phyloP scores from a whole-genome alignment of 805 yeast species.

The Priceomyces castillae region DNA sequence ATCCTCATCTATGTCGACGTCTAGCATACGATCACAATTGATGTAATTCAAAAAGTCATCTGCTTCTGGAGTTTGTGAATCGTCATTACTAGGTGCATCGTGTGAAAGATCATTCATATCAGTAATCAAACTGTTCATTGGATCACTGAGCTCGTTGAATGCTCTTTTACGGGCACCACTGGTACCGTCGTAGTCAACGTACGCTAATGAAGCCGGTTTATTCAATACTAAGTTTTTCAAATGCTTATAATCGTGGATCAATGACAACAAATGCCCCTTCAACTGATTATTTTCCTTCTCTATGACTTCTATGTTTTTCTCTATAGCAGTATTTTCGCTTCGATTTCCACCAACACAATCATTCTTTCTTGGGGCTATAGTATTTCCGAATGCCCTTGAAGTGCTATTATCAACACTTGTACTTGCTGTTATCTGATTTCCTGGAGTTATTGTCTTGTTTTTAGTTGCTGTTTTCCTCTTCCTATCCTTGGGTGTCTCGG shows the following conservation, averaged over 20 bases:
- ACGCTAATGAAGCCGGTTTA: constrained; percentile 7
- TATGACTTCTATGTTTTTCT: constrained; percentile 13
- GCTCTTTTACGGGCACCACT: constrained; percentile 16
- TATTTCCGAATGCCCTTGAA: background rate
- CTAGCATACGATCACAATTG: constrained; percentile 20
- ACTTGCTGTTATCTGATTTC: background rate
- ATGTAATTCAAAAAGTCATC: constrained; percentile 24
- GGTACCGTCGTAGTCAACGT: constrained; percentile 7
- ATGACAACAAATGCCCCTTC: constrained; percentile 31
- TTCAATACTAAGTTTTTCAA: constrained; percentile 30
- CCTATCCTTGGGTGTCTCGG: constrained; percentile 6
- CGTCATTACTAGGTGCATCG: constrained; percentile 11
- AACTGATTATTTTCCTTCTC: constrained; percentile 35
- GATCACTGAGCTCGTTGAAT: constrained; percentile 19
- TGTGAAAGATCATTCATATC: constrained; percentile 29
- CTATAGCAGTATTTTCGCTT: background rate
- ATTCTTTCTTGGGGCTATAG: background rate
- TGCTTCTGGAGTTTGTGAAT: constrained; percentile 9
- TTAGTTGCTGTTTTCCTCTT: constrained; percentile 4
- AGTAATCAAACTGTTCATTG: constrained; percentile 26
- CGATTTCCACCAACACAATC: background rate
- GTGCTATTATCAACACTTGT: background rate
- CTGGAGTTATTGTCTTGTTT: background rate
- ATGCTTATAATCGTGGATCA: constrained; percentile 41
- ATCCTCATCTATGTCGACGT: constrained; percentile 15